A percentile compares a stretch with the other conserved stretches of the same genome.
Evolutionary conservation across 805 yeast genomes (phyloP).

Genomic region (Saccharomyces paradoxus): DNA sequence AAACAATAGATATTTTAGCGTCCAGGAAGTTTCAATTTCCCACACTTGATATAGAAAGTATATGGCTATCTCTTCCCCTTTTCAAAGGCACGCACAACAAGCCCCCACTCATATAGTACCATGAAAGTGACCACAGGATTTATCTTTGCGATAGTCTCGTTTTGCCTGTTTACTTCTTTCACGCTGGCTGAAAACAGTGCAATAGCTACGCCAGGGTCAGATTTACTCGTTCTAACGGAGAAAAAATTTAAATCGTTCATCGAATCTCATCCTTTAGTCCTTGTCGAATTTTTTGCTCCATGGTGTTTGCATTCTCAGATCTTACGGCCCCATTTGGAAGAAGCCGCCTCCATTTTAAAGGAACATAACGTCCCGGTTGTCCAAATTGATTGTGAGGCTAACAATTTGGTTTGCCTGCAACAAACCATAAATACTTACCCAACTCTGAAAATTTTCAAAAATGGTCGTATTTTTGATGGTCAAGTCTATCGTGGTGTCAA

Average conservation of each 20-base stretch:
- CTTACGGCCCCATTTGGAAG: conserved; percentile 64
- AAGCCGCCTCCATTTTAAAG: conserved; percentile 70
- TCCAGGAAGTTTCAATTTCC: background rate
- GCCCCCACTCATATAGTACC: background rate
- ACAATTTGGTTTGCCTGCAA: conserved; percentile 57
- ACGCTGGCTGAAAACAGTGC: conserved; percentile 43
- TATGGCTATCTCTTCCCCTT: background rate
- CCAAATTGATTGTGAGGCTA: conserved; percentile 76
- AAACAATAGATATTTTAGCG: background rate
- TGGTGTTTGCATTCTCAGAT: conserved; percentile 96
- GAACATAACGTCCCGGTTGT: conserved; percentile 62
- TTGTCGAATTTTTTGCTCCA: conserved; percentile 86
- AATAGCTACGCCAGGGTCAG: conserved; percentile 68
- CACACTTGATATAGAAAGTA: background rate
- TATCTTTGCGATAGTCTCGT: background rate
- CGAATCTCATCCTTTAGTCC: conserved; percentile 61
- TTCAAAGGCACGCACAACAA: background rate
- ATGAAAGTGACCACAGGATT: background rate
- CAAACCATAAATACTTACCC: conserved; percentile 75
- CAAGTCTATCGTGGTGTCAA: conserved; percentile 78
- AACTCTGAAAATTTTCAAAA: conserved; percentile 63
- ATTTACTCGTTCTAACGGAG: conserved; percentile 68
- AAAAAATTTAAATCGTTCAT: conserved; percentile 60
- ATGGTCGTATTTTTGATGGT: conserved; percentile 35
- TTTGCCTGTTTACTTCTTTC: conserved; percentile 9